These are phyloP conservation scores for Holtermanniella nyarrowii DNA, from an alignment of 768 basidiomycete genomes.

Conservation along the genomic window DNA sequence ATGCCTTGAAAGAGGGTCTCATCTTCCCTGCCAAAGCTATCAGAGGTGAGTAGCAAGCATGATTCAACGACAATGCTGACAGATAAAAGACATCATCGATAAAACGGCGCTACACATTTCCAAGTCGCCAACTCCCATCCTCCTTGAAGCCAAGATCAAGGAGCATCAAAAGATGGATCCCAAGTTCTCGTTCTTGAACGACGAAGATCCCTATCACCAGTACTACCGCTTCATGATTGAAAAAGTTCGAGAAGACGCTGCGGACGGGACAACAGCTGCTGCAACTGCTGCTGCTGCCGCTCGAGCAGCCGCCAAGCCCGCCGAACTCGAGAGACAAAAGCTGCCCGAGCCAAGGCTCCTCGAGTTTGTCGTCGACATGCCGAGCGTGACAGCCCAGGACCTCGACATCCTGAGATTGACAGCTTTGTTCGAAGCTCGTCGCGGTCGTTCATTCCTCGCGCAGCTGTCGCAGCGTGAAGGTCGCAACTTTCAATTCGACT, in stretches of 20 bases:
- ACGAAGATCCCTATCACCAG: constrained; percentile 93
- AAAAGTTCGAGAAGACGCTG: constrained; percentile 51
- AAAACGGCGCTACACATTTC: constrained; percentile 85
- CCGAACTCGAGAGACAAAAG: constrained; percentile 54
- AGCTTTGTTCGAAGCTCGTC: constrained; percentile 85
- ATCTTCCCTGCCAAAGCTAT: constrained; percentile 95
- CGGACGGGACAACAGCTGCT: constrained; percentile 23
- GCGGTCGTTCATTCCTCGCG: constrained; percentile 75
- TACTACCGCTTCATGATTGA: constrained; percentile 93
- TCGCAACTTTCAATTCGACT: constrained; percentile 95
- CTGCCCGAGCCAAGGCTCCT: constrained; percentile 55
- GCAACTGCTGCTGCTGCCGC: constrained; percentile 14
- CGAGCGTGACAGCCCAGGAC: constrained; percentile 78
- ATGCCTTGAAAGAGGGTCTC: constrained; percentile 65
- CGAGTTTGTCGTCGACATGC: constrained; percentile 76
- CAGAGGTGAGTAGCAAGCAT: constrained; percentile 54
- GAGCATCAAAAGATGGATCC: constrained; percentile 93
- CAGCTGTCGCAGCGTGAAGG: constrained; percentile 79
- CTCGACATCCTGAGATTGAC: constrained; percentile 92
- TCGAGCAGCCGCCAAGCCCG: constrained; percentile 13
- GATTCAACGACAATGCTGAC: neutral
- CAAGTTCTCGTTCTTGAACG: constrained; percentile 97
- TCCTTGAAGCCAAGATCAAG: constrained; percentile 93
- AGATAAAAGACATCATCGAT: constrained; percentile 88
- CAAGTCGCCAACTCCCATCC: constrained; percentile 80